phyloP scores from a whole-genome alignment of 306 rosid genomes.

The Fragaria iinumae region DNA sequence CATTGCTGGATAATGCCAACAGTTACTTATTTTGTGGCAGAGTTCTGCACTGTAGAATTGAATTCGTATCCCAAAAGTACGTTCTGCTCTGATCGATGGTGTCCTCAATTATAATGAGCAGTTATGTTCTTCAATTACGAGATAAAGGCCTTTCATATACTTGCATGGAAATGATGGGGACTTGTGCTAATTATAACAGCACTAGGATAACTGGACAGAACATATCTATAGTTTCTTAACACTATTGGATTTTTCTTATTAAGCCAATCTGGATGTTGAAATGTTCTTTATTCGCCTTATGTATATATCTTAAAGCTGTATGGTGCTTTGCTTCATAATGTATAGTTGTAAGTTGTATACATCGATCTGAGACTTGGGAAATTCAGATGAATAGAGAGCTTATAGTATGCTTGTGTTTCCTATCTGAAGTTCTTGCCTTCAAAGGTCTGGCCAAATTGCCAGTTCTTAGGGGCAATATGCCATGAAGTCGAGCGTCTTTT shows the following conservation, averaged over 20 bases:
- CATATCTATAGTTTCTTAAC: too few relatives aligned
- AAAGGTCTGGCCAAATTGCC: slow-evolving; percentile 79
- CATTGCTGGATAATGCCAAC: not conserved
- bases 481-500: slow-evolving; percentile 44
- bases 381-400: not conserved
- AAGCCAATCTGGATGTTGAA: not conserved
- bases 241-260: not conserved
- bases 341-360: not conserved
- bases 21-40: not conserved
- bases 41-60: not conserved
- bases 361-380: not conserved
- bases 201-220: too few relatives aligned
- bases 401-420: not conserved
- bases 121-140: not conserved
- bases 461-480: slow-evolving; percentile 45
- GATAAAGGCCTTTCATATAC: too few relatives aligned
- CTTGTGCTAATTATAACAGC: not conserved
- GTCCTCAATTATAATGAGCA: not conserved
- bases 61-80: not conserved
- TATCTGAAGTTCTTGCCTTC: slow-evolving; percentile 59
- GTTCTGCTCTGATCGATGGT: not conserved
- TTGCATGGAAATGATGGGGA: not conserved
- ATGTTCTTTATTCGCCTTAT: not conserved
- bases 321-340: not conserved
- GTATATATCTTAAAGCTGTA: not conserved